Base-by-base conservation (phyloP, 1,139 yeast genomes). In the Magnusiomyces fungicola region DNA sequence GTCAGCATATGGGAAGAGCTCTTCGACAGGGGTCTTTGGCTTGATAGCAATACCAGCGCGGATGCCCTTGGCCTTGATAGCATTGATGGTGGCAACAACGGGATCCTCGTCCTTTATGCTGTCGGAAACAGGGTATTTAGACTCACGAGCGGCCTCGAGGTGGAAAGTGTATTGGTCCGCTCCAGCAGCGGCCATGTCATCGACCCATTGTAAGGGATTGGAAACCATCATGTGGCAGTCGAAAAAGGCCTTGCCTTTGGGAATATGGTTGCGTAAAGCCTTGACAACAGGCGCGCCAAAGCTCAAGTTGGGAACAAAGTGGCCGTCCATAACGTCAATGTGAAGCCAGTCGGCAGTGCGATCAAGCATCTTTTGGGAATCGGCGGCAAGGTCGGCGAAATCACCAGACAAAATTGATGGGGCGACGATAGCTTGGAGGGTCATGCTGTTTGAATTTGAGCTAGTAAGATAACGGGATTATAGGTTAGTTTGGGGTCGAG, bases 171-270 rank as follows among this genome's bases (percentile, higher is more conserved):
- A 92, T 66, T 85, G 95, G 68, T 90, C 96, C 43, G 97, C 97
- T 52, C 98, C 97, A 42, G 95, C 94, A 58, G 83, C 79, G 42
- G 95, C 97, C 63, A 94, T 83, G 55, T 85, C 95, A 48, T 79
- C 85, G 51, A 92, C 94, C 98, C 98, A 92, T 65, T 83, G 82
- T 65, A 84, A 94, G 18, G 99, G 99, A 59, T 87, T 80, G 34
- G 90, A 73, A 37, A 92, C 97, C 99, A 92, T 92, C 97, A 92
- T 90, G 69, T 92, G 98, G 68, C 97, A 89, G 68, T 92, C 99
- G 63, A 92, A 90, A 65, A 89, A 90, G n/a, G 84, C 81, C 46
- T 74, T 71, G 39, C 73, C 77, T 60, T 79, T 72, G 47, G 97
- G 97, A 48, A 90, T 75, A 51, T 80, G 80, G 56, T 79, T 75